Percentiles rank a stretch among this genome's conserved stretches.
Conservation (phyloP, 2,329 filamentous ascomycete genomes). For the Colletotrichum aenigma region DNA sequence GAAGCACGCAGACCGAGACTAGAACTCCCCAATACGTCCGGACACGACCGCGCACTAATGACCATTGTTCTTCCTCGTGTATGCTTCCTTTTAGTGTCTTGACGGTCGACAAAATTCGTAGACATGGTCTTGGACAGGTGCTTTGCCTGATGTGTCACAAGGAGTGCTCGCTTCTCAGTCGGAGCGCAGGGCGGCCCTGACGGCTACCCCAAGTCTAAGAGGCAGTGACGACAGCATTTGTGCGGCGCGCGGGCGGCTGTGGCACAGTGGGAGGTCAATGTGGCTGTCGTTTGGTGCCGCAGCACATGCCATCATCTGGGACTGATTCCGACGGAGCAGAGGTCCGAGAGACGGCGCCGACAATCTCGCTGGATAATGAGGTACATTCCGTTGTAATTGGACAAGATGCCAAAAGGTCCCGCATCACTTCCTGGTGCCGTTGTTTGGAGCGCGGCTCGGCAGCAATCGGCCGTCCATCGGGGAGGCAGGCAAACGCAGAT, state of each 20-base stretch:
- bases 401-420: neutral
- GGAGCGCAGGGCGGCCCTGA: neutral
- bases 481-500: neutral
- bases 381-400: neutral
- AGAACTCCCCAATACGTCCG: neutral
- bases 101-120: neutral
- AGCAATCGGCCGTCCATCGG: neutral
- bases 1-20: neutral
- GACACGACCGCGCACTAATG: neutral
- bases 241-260: neutral
- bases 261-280: slow-evolving; percentile 3
- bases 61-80: neutral
- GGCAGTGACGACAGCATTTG: neutral
- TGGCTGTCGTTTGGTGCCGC: slow-evolving; percentile 5
- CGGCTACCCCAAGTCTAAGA: neutral
- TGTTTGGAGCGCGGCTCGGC: neutral
- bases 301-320: neutral
- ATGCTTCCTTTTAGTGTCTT: neutral
- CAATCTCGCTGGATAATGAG: neutral
- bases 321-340: neutral
- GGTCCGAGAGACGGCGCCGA: neutral
- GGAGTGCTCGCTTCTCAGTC: neutral
- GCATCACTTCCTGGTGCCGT: neutral
- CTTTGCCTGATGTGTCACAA: neutral
- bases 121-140: neutral